Evolutionary conservation across 805 yeast genomes (phyloP), one percentile per base, ranked within the genome.

Genomic region (Candida peoriensis): DNA sequence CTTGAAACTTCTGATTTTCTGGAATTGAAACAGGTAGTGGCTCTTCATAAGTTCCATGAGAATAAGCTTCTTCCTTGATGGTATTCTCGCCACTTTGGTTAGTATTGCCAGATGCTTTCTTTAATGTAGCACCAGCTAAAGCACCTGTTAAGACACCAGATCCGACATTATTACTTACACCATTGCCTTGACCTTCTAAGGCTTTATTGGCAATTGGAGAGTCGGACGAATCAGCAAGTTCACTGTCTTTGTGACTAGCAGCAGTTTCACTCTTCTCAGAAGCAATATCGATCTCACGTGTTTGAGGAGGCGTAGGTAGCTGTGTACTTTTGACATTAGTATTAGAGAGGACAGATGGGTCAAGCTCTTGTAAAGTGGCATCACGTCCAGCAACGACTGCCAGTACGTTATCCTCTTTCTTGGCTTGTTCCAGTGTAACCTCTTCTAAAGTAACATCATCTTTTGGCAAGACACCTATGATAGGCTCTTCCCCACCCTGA

Each of bases 241-340:
- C 33, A 6, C 21, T 24, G 28, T 39, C 36, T 14, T 28, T 35
- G 2, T 6, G 20, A 18, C 28, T 26, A 19, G 32, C 15, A 7
- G 29, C 28, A 12, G 38, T 32, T 30, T 38, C 38, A 22, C 13
- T 15, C 13, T 31, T 31, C 2, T 11, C 10, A 20, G 32, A 28
- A 27, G 21, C 17, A 8, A 13, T 11, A 2, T 28, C 39, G 4
- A 27, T 17, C 12, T 31, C 44, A 16, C 46, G 28, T 9, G 55
- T 48, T 4, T 19, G 33, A 8, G 55, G 52, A 27, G 55, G 50
- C 13, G 52, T 50, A 32, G 20, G 41, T 27, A 30, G 31, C 21
- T 5, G 30, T 20, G 17, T 10, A 5, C 8, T 19, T n/a, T 16
- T 21, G 6, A 32, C 22, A n/a, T n/a, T n/a, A n/a, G n/a, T n/a